A percentile compares a stretch with the other conserved stretches of the same genome.
Evolutionary conservation across 2,329 filamentous ascomycete species (phyloP).

Genomic region (Cytospora mali): DNA sequence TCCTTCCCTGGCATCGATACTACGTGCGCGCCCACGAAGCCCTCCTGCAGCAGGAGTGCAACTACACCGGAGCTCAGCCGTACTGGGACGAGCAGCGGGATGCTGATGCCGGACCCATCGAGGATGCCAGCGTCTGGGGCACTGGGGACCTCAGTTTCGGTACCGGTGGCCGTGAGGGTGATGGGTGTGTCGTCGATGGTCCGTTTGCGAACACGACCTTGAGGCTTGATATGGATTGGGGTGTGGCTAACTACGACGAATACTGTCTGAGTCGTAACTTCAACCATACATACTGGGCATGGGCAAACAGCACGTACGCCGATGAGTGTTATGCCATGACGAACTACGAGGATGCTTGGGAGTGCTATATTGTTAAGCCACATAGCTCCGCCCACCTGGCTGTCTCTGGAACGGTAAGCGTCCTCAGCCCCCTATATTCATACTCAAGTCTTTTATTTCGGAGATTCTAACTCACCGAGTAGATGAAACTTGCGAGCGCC

Average conservation of each 20-base stretch:
- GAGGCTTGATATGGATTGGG: conserved; percentile 24
- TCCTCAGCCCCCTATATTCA: not conserved
- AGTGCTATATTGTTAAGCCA: conserved; percentile 32
- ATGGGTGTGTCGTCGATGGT: conserved; percentile 39
- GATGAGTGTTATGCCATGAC: conserved; percentile 19
- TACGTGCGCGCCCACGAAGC: conserved; percentile 39
- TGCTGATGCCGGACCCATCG: conserved; percentile 32
- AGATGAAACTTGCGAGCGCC: conserved; percentile 29
- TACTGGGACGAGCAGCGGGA: conserved; percentile 43
- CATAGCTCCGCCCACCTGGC: conserved; percentile 32
- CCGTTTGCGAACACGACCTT: conserved; percentile 40
- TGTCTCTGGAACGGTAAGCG: conserved; percentile 29
- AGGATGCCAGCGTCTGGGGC: conserved; percentile 36
- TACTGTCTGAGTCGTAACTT: conserved; percentile 22
- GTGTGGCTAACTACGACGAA: conserved; percentile 3
- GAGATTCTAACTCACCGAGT: not conserved
- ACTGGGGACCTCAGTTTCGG: conserved; percentile 27
- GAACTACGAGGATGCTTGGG: conserved; percentile 30
- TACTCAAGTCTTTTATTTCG: too few relatives aligned
- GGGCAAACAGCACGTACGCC: conserved; percentile 12
- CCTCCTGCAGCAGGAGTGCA: conserved; percentile 38
- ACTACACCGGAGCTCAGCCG: conserved; percentile 33
- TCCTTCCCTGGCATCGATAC: conserved; percentile 42
- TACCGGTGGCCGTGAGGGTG: conserved; percentile 38
- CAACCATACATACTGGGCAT: conserved; percentile 2